These are phyloP conservation scores for Verticillium longisporum DNA, from an alignment of 2,329 filamentous ascomycete species.

Conservation along the genomic window DNA sequence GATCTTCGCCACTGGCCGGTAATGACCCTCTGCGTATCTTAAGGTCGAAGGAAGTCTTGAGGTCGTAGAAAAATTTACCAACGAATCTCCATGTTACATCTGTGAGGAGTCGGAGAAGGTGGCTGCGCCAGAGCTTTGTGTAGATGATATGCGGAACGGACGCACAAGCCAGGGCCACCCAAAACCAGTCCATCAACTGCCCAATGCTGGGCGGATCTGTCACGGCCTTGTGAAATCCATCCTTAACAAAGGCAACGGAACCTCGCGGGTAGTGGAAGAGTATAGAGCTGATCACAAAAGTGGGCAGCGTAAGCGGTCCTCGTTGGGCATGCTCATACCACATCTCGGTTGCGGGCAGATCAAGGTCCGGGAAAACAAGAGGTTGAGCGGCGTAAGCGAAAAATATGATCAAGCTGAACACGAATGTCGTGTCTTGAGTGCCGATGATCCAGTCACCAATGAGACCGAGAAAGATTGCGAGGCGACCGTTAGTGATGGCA, in stretches of 20 bases:
- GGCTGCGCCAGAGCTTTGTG: not conserved
- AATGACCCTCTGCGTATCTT: not conserved
- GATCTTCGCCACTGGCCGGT: not conserved
- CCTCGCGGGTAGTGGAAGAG: not conserved
- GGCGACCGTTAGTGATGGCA: not conserved
- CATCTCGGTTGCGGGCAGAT: not conserved
- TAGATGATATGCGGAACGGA: not conserved
- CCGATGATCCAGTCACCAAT: not conserved
- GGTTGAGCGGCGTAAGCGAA: not conserved
- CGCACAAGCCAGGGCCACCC: not conserved
- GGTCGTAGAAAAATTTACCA: not conserved
- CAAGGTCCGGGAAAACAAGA: not conserved
- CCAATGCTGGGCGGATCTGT: not conserved
- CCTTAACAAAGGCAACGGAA: not conserved
- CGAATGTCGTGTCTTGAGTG: not conserved
- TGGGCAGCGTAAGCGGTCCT: not conserved
- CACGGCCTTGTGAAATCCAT: not conserved
- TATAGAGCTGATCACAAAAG: not conserved
- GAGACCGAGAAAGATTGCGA: not conserved
- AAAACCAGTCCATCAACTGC: not conserved
- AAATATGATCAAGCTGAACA: not conserved
- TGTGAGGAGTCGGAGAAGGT: not conserved
- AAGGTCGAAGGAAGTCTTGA: not conserved
- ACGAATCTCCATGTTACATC: not conserved
- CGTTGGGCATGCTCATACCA: not conserved